These are phyloP conservation scores for Nicotiana tomentosiformis DNA, from an alignment of 257 asterid genomes.

Conservation along the genomic window DNA sequence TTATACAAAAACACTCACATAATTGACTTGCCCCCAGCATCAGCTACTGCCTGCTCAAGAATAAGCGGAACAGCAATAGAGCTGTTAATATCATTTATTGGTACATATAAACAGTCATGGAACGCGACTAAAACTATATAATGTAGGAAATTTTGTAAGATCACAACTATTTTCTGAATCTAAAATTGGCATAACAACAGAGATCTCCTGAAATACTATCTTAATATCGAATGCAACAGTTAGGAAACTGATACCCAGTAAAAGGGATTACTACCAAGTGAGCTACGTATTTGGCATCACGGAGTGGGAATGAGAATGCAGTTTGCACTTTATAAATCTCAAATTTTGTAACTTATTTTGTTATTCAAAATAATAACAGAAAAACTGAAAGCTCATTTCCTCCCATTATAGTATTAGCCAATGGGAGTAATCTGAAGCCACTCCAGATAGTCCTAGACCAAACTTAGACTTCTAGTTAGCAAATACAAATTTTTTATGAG, in stretches of 20 bases:
- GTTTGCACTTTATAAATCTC: background rate
- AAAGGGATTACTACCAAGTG: background rate
- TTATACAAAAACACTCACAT: conserved; percentile 35
- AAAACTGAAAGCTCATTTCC: background rate
- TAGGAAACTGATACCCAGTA: background rate
- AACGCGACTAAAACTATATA: background rate
- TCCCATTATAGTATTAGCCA: background rate
- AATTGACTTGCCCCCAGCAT: conserved; percentile 24
- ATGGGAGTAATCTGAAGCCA: background rate
- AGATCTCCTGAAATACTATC: background rate
- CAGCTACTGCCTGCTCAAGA: conserved; percentile 46
- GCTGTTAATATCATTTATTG: background rate
- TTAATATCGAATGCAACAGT: background rate
- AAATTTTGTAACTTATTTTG: background rate
- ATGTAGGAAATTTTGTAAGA: background rate
- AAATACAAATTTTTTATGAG: background rate
- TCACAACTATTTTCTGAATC: background rate
- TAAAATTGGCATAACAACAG: background rate
- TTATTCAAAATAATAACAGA: background rate
- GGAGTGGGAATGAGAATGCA: background rate
- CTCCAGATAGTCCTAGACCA: background rate
- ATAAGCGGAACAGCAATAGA: background rate
- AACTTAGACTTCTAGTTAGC: background rate
- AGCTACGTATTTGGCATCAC: background rate
- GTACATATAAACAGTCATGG: background rate